These are phyloP conservation scores for Aspergillus aculeatinus DNA, from an alignment of 2,329 filamentous ascomycete genomes.

Conservation along the genomic window DNA sequence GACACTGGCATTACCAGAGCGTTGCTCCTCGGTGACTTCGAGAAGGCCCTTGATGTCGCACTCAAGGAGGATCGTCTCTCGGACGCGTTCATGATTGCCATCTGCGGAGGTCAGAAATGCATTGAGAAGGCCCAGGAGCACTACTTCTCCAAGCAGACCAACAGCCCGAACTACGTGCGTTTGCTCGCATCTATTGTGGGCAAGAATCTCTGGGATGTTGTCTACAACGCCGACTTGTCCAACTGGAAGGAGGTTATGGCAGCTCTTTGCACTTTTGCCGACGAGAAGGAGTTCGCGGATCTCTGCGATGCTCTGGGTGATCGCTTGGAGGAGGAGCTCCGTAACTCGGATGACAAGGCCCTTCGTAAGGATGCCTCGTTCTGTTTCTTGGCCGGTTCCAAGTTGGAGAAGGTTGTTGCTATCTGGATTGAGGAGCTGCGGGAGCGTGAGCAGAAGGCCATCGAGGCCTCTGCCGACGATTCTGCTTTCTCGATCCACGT, in stretches of 20 bases:
- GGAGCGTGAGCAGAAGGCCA: constrained; percentile 73
- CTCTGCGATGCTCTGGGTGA: constrained; percentile 94
- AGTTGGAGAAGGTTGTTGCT: constrained; percentile 91
- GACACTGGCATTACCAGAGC: constrained; percentile 86
- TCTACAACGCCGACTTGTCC: constrained; percentile 87
- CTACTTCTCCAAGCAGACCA: constrained; percentile 80
- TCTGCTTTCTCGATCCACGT: constrained; percentile 92
- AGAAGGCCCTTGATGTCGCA: constrained; percentile 84
- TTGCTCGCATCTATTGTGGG: constrained; percentile 87
- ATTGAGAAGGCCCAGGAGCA: constrained; percentile 91
- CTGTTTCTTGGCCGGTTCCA: constrained; percentile 93
- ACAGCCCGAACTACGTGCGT: constrained; percentile 86
- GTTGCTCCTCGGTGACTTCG: constrained; percentile 85
- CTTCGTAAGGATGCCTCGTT: constrained; percentile 86
- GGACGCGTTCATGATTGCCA: constrained; percentile 96
- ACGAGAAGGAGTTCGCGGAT: constrained; percentile 86
- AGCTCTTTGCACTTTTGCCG: constrained; percentile 90
- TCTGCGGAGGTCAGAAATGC: constrained; percentile 89
- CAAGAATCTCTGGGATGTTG: constrained; percentile 97
- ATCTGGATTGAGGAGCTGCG: constrained; percentile 92
- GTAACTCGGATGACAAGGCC: constrained; percentile 54
- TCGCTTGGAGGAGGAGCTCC: constrained; percentile 70
- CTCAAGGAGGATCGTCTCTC: constrained; percentile 86
- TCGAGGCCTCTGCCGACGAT: constrained; percentile 68
- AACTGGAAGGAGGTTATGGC: constrained; percentile 99